A percentile compares a stretch with the other conserved stretches of the same genome.
phyloP scores from a whole-genome alignment of 331 rosid species.

The Quercus phellos region DNA sequence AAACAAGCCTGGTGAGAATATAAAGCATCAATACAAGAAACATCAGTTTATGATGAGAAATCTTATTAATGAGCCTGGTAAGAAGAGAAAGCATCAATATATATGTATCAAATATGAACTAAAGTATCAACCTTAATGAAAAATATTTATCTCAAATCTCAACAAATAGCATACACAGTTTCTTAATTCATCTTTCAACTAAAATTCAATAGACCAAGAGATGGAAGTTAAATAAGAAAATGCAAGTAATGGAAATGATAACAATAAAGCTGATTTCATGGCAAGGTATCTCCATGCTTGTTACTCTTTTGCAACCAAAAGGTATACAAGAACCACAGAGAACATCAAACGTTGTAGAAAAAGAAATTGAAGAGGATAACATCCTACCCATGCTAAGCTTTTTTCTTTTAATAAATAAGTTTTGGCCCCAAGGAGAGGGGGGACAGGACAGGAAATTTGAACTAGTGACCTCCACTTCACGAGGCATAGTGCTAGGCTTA shows the following conservation, averaged over 20 bases:
- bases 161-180: not conserved
- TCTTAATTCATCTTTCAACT: not conserved
- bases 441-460: too few species aligned
- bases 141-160: conserved; percentile 1
- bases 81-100: not conserved
- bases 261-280: not conserved
- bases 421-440: too few species aligned
- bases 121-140: conserved; percentile 1
- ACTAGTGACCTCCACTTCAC: too few species aligned
- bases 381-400: not conserved
- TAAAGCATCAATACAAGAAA: conserved; percentile 8
- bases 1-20: conserved; percentile 80
- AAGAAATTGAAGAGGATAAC: not conserved
- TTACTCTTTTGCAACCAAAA: not conserved
- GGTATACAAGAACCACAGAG: not conserved
- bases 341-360: not conserved
- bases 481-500: not conserved
- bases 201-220: not conserved
- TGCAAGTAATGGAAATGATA: not conserved
- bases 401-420: too few species aligned
- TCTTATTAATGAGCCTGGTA: not conserved
- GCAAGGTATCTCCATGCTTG: not conserved
- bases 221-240: not conserved
- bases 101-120: not conserved
- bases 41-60: not conserved